Evolutionary conservation across 2,329 filamentous ascomycete genomes (phyloP).

Genomic region (Apiospora sp.): DNA sequence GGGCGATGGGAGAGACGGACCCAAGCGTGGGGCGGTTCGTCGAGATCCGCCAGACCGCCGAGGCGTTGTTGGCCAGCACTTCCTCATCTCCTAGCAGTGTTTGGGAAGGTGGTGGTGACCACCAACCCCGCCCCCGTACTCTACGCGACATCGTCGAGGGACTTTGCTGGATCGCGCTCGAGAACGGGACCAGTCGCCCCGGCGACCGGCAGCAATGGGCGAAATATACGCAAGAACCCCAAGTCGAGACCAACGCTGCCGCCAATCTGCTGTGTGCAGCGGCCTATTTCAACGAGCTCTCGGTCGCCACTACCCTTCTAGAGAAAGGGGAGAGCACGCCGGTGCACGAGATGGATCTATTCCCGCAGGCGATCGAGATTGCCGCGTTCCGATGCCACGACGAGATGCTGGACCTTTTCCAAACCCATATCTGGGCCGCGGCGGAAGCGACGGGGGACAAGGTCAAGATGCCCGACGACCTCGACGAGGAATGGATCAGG

Average conservation of each 20-base stretch:
- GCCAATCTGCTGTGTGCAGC: neutral
- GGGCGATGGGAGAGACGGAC: neutral
- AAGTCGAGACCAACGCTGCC: too few relatives aligned
- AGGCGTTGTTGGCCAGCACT: neutral
- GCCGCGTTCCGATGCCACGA: neutral
- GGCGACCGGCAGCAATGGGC: neutral
- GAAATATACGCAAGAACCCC: too few relatives aligned
- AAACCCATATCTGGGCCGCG: neutral
- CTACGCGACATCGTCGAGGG: neutral
- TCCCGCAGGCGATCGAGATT: neutral
- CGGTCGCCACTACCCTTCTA: neutral
- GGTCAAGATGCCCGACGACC: neutral
- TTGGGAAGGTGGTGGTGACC: neutral
- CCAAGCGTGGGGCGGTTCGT: neutral
- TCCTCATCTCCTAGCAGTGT: neutral
- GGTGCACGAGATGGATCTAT: neutral
- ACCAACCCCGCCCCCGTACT: too few relatives aligned
- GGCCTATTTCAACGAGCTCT: neutral
- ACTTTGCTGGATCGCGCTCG: neutral
- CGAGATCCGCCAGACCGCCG: neutral
- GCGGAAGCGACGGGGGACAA: neutral
- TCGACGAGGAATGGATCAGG: neutral
- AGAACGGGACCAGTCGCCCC: neutral
- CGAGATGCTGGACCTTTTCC: neutral
- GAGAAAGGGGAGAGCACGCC: neutral